Conservation (phyloP, 139 green algal genomes). For the Chlamydomonas schloesseri region DNA sequence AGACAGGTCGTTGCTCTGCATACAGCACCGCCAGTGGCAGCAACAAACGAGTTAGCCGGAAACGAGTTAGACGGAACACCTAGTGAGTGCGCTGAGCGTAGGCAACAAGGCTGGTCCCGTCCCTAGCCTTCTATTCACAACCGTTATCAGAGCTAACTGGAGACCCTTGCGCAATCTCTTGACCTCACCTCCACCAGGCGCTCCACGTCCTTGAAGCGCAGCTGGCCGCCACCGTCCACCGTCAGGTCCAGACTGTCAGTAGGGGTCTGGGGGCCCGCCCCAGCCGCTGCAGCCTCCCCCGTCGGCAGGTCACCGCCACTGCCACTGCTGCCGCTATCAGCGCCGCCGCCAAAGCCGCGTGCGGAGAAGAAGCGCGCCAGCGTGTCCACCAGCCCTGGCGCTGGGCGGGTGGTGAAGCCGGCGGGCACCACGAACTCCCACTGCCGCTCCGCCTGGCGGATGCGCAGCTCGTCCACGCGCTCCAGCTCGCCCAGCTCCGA, state of each 20-base stretch:
- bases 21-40: too few relatives aligned
- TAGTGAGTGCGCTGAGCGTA: too few relatives aligned
- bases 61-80: too few relatives aligned
- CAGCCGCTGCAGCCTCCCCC: neutral
- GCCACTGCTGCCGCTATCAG: too few relatives aligned
- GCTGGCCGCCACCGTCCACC: neutral
- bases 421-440: slow-evolving; percentile 74
- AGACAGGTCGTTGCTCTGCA: neutral
- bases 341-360: slow-evolving; percentile 20
- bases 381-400: slow-evolving; percentile 21
- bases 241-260: neutral
- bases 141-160: too few relatives aligned
- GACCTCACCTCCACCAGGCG: neutral
- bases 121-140: too few relatives aligned
- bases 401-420: slow-evolving; percentile 73
- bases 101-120: too few relatives aligned
- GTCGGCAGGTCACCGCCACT: too few relatives aligned
- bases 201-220: slow-evolving; percentile 24
- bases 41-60: too few relatives aligned
- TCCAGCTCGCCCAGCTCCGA: slow-evolving; percentile 78
- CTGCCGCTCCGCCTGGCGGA: slow-evolving; percentile 68
- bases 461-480: slow-evolving; percentile 89
- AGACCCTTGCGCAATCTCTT: too few relatives aligned
- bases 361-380: slow-evolving; percentile 49
- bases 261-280: neutral